Base-by-base conservation (phyloP, 2,329 filamentous ascomycete species). In the Incumbomyces delicatus region DNA sequence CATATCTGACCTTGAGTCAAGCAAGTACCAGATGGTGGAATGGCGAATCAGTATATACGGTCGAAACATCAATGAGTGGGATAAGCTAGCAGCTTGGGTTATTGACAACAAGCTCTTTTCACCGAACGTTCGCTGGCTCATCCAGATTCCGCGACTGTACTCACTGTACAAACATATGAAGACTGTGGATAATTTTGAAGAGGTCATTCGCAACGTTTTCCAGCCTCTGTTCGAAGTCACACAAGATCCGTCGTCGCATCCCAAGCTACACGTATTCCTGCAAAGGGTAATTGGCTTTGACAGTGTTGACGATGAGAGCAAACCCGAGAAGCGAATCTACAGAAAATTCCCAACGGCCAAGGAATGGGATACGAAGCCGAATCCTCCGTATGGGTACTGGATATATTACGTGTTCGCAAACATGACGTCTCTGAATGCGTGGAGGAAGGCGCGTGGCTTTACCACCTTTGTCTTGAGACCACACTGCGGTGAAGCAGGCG, bases 1-100 rank as follows among this genome's bases (percentile, higher is more conserved):
- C 52, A 95, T 98, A 46, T 81, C 88, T 2, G 92, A 98, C 74
- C 72, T 98, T 29, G 92, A 98, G 65, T 94, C 90, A 41, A 95
- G 89, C 77, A 98, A 98, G 65, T 98, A 98, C 61, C 92, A 98
- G 64, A 95, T 98, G 85, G 92, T 56, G 1, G 92, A 98, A 69
- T 98, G 94, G 89, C 87, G 92, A 36, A 95, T 98, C 56, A 95
- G 89, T 18, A 87, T 98, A 53, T 98, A 98, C 60, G 92, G 92
- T 52, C 85, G 87, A 61, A 85, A 84, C 2, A 75, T 94, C 34
- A 83, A 94, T 52, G 92, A 98, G 65, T 98, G 92, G 92, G 90
- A 96, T 61, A 98, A 94, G 62, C 78, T 98, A 43, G 92, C 92
- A 2, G 87, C 85, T 2, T 98, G 92, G 92, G 88, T 98, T 6